A percentile compares a stretch with the other conserved stretches of the same genome.
phyloP scores from a whole-genome alignment of 345 rosid genomes.

The Geranium rotundifolium region DNA sequence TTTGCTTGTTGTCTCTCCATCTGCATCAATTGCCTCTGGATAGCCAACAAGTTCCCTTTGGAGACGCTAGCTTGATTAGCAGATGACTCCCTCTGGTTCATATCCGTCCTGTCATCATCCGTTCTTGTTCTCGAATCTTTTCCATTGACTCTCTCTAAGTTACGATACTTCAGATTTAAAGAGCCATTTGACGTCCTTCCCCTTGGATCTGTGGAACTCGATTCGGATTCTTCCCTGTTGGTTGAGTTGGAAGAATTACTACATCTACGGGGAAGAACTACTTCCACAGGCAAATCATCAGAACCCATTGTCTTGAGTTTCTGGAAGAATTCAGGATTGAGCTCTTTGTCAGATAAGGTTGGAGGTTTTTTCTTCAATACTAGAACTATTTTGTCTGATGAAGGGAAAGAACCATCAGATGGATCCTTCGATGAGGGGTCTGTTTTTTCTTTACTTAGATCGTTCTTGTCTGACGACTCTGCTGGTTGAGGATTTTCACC shows the following conservation, averaged over 20 bases:
- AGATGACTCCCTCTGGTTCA: conserved; percentile 41
- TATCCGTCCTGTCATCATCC: conserved; percentile 40
- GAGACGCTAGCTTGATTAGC: conserved; percentile 41
- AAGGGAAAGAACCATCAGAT: conserved; percentile 32
- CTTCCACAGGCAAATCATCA: conserved; percentile 83
- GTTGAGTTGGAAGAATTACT: conserved; percentile 43
- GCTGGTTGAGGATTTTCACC: conserved; percentile 21
- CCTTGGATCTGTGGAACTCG: no score
- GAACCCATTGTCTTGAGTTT: conserved; percentile 71
- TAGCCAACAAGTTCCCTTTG: conserved; percentile 87
- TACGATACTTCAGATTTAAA: conserved; percentile 22
- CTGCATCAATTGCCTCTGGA: conserved; percentile 87
- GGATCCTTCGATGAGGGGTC: conserved; percentile 40
- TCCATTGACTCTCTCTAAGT: conserved; percentile 34
- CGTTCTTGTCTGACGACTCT: conserved; percentile 33
- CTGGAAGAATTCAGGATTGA: conserved; percentile 93
- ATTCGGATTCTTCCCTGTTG: conserved; percentile 43
- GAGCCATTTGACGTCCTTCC: conserved; percentile 31
- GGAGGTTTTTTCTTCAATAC: conserved; percentile 89
- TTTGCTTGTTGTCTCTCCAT: conserved; percentile 88
- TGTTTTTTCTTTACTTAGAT: conserved; percentile 27
- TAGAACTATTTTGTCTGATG: conserved; percentile 60
- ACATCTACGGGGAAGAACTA: conserved; percentile 72
- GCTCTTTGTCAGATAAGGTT: conserved; percentile 65
- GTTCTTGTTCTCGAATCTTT: conserved; percentile 45